Conservation (phyloP, 441 rosid species). For the Pelargonium myrrhifolium region DNA sequence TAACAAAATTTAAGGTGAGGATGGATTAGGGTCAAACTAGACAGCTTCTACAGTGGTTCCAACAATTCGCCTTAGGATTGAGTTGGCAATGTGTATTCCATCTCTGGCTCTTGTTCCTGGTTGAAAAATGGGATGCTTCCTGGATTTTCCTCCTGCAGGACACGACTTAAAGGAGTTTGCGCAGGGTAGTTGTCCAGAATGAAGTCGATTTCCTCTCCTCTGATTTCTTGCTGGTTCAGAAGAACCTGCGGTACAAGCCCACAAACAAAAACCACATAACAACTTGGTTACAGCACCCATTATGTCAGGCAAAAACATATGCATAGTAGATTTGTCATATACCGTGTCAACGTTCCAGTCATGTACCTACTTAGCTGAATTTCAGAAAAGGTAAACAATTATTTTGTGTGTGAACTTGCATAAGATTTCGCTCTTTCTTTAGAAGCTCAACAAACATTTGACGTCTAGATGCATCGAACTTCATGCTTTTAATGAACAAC, state of each 20-base stretch:
- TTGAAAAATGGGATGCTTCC: constrained; percentile 50
- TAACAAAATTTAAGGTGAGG: too few relatives aligned
- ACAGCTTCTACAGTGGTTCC: too few relatives aligned
- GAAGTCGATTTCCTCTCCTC: constrained; percentile 71
- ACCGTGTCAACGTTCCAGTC: neutral
- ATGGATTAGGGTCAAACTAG: too few relatives aligned
- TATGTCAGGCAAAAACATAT: neutral
- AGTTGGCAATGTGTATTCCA: constrained; percentile 30
- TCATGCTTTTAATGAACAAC: neutral
- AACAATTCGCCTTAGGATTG: constrained; percentile 23
- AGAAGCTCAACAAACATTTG: neutral
- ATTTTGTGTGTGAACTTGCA: neutral
- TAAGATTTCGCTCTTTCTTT: neutral
- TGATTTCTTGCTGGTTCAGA: constrained; percentile 60
- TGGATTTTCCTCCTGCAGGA: constrained; percentile 68
- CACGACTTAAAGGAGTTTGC: constrained; percentile 47
- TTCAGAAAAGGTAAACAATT: neutral
- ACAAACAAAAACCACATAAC: neutral
- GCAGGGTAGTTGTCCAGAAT: constrained; percentile 70
- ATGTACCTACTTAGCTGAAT: neutral
- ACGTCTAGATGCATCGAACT: neutral
- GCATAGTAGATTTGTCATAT: neutral
- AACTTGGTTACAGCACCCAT: neutral
- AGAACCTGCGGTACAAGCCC: constrained; percentile 52
- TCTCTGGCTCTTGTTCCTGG: constrained; percentile 23